Evolutionary conservation across 768 basidiomycete genomes (phyloP).

Genomic region (Suillus spraguei): DNA sequence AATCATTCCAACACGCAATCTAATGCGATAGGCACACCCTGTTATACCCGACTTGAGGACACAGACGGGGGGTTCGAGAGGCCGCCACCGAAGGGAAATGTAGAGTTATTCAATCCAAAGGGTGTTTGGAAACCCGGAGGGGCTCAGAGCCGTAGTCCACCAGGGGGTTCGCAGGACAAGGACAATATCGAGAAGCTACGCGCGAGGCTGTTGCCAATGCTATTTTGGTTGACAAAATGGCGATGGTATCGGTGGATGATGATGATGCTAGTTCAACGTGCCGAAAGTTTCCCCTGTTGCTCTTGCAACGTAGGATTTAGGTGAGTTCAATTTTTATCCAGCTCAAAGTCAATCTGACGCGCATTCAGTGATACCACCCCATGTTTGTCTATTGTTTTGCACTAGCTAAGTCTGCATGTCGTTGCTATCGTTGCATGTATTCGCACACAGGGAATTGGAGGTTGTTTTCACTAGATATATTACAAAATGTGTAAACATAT

Average conservation of each 20-base stretch:
- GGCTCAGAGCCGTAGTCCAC: slow-evolving; percentile 18
- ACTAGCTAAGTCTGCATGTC: slow-evolving; percentile 30
- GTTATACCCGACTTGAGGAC: slow-evolving; percentile 42
- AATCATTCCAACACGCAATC: slow-evolving; percentile 37
- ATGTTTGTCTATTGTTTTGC: slow-evolving; percentile 19
- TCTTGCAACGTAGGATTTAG: slow-evolving; percentile 30
- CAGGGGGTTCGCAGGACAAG: slow-evolving; percentile 23
- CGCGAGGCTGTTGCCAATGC: slow-evolving; percentile 37
- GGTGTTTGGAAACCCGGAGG: slow-evolving; percentile 26
- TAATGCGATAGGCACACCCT: slow-evolving; percentile 10
- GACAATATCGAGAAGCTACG: slow-evolving; percentile 36
- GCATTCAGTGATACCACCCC: slow-evolving; percentile 16
- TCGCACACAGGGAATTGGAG: slow-evolving; percentile 19
- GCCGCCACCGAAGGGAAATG: slow-evolving; percentile 46
- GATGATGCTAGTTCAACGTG: slow-evolving; percentile 17
- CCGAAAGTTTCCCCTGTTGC: slow-evolving; percentile 22
- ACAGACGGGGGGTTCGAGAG: slow-evolving; percentile 49
- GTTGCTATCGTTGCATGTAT: slow-evolving; percentile 30
- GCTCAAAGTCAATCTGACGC: slow-evolving; percentile 11
- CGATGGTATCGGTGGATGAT: slow-evolving; percentile 40
- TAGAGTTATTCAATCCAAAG: slow-evolving; percentile 42
- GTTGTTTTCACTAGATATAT: slow-evolving; percentile 36
- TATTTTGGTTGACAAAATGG: slow-evolving; percentile 40
- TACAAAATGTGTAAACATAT: slow-evolving; percentile 41
- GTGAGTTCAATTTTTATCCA: slow-evolving; percentile 15